phyloP scores from a whole-genome alignment of 345 rosid species.

The Draba incana region DNA sequence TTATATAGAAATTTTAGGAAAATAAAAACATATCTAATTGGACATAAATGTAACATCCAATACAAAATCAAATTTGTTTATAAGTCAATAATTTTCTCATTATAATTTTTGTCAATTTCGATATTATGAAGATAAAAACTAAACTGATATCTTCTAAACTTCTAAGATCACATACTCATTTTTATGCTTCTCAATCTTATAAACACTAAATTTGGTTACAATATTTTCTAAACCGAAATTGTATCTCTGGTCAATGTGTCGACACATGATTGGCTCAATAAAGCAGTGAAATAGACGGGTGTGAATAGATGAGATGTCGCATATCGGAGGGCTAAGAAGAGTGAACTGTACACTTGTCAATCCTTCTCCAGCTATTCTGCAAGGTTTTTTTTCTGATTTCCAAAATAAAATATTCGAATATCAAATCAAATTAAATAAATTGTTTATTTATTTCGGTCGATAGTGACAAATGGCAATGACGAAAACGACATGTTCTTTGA shows the following conservation, averaged over 20 bases:
- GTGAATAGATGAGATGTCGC: slow-evolving; percentile 1
- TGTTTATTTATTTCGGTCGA: background rate
- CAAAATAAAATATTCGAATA: background rate
- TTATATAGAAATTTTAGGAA: background rate
- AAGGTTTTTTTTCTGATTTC: background rate
- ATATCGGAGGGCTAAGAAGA: slow-evolving; percentile 29
- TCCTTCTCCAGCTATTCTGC: slow-evolving; percentile 28
- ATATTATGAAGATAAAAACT: background rate
- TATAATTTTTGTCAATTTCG: background rate
- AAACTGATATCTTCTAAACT: background rate
- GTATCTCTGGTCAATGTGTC: slow-evolving; percentile 23
- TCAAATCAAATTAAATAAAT: background rate
- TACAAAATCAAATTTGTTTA: background rate
- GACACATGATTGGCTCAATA: background rate
- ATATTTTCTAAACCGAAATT: background rate
- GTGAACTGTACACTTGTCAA: slow-evolving; percentile 33
- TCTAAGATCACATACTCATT: background rate
- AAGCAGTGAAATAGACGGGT: slow-evolving; percentile 32
- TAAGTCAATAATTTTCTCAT: background rate
- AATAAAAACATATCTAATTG: background rate
- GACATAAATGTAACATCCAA: too few relatives aligned
- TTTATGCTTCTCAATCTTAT: background rate
- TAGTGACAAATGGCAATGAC: slow-evolving; percentile 36
- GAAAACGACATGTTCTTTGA: slow-evolving; percentile 38
- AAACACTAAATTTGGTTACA: background rate